Base-by-base conservation (phyloP, 148 eudicot genomes). In the Rhododendron molle region DNA sequence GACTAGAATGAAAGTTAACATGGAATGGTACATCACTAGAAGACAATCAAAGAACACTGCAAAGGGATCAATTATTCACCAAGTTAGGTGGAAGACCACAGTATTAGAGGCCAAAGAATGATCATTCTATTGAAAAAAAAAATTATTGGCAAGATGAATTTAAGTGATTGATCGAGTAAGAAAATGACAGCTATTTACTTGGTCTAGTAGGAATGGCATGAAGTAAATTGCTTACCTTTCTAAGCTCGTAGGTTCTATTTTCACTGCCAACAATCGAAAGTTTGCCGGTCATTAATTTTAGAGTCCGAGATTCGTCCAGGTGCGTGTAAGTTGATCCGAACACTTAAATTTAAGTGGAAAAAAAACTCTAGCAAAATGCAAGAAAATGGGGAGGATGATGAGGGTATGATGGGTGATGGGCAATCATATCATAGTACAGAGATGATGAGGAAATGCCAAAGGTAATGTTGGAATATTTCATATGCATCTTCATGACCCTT, bases 401-500 rank as follows among this genome's bases (percentile, higher is more conserved):
- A 73, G 52, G 58, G 56, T 67, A 54, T 80, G 38, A 69, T 52
- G 28, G 49, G 88, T 67, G 81, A 86, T 90, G 90, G 88, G 87
- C 78, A 83, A 87, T 89, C 82, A 79, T 26, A 50, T 16, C 56
- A 34, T n/a, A 67, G 54, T n/a, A 21, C 71, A 86, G 54, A 81
- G 32, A 26, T 36, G 72, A 81, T 65, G 84, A 73, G 38, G 58
- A 86, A 81, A 65, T 36, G 90, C 77, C 87, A 85, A 89, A 87
- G 54, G 58, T 73, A 18, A 76, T 88, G 83, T 80, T 84, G 88
- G 88, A 88, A 85, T 86, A 84, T 85, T 85, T 88, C 84, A 73
- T 86, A 88, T 84, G 69, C 87, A 89, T 85, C 73, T 83, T 80
- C 50, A 46, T 81, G 82, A 83, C 76, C 54, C 81, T 49, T 84